Evolutionary conservation across 345 rosid genomes (phyloP).

Genomic region (Populus nigra): DNA sequence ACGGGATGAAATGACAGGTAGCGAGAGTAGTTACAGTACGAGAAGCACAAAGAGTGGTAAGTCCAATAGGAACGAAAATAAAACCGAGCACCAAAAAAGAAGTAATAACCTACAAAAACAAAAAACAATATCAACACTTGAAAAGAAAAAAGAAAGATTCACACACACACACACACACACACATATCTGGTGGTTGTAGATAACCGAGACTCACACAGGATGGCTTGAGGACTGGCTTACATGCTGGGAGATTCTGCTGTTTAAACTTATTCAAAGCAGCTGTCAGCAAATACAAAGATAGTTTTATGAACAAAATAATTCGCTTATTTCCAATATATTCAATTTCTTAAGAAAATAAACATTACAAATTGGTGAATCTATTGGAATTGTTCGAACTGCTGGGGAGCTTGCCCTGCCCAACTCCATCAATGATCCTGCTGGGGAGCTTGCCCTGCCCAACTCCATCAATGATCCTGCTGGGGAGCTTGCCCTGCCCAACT

Average conservation of each 20-base stretch:
- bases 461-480: not conserved
- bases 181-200: not conserved
- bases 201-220: conserved; percentile 48
- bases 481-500: too few relatives aligned
- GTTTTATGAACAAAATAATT: too few relatives aligned
- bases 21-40: conserved; percentile 44
- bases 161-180: not conserved
- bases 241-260: conserved; percentile 81
- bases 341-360: too few relatives aligned
- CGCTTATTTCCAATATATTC: too few relatives aligned
- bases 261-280: conserved; percentile 59
- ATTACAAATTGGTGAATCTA: conserved; percentile 34
- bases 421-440: not conserved
- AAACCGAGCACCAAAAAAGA: conserved; percentile 51
- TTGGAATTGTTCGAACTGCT: conserved; percentile 22
- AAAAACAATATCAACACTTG: not conserved
- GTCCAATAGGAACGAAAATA: conserved; percentile 61
- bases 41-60: conserved; percentile 61
- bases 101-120: conserved; percentile 51
- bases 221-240: conserved; percentile 84
- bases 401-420: too few relatives aligned
- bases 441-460: too few relatives aligned
- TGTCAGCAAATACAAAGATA: conserved; percentile 10
- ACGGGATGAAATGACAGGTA: not conserved
- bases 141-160: not conserved